Evolutionary conservation across 805 yeast genomes (phyloP).

Genomic region (Nakazawaea ernobii): DNA sequence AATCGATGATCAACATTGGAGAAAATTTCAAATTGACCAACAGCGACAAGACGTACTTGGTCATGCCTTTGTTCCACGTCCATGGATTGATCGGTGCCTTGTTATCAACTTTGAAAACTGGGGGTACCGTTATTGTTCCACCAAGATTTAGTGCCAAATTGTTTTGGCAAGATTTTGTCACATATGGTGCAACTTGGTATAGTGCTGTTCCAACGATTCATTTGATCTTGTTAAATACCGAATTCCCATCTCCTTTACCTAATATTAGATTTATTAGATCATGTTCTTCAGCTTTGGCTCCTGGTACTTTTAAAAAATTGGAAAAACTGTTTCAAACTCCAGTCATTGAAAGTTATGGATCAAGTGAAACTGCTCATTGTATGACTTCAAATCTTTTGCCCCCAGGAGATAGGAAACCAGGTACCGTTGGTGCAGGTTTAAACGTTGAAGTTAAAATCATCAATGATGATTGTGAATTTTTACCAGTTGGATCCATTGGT

Average conservation of each 20-base stretch:
- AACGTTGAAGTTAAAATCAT: conserved; percentile 62
- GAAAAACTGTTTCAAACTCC: conserved; percentile 59
- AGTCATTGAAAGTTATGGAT: conserved; percentile 72
- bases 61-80: conserved; percentile 76
- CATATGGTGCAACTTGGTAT: conserved; percentile 57
- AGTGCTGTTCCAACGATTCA: conserved; percentile 78
- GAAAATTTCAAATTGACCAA: conserved; percentile 47
- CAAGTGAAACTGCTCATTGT: conserved; percentile 81
- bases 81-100: conserved; percentile 69
- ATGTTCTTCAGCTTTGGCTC: conserved; percentile 68
- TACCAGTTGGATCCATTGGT: conserved; percentile 51
- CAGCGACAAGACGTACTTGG: conserved; percentile 52
- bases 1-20: conserved; percentile 53
- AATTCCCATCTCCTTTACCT: conserved; percentile 45
- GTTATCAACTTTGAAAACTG: conserved; percentile 52
- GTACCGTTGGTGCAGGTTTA: conserved; percentile 61
- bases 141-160: conserved; percentile 50
- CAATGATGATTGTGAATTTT: conserved; percentile 40
- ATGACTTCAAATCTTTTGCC: conserved; percentile 70
- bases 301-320: conserved; percentile 51
- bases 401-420: conserved; percentile 59
- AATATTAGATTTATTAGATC: conserved; percentile 62
- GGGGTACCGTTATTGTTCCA: conserved; percentile 62
- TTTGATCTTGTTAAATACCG: conserved; percentile 51
- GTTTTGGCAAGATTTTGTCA: conserved; percentile 55